Conservation (phyloP, 2,329 filamentous ascomycete genomes). For the Beauveria brongniartii region DNA sequence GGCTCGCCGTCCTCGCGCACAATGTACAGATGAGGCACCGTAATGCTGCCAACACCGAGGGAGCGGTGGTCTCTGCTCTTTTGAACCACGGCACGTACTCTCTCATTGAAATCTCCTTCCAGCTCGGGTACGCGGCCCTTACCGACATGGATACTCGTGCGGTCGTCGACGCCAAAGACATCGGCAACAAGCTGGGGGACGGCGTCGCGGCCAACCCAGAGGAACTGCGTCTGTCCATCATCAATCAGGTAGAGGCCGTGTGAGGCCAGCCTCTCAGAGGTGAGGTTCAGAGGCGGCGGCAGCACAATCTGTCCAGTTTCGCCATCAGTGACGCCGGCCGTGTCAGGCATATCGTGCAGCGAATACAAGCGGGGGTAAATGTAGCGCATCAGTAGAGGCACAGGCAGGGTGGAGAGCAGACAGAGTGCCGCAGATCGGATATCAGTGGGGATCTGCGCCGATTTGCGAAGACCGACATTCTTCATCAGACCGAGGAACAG, state of each 20-base stretch:
- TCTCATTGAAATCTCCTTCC: slow-evolving; percentile 94
- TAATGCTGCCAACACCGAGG: slow-evolving; percentile 85
- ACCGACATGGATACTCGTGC: slow-evolving; percentile 78
- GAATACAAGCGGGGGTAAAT: slow-evolving; percentile 83
- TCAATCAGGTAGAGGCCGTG: slow-evolving; percentile 96
- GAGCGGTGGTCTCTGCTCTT: slow-evolving; percentile 86
- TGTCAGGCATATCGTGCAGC: slow-evolving; percentile 92
- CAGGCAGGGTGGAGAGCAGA: slow-evolving; percentile 84
- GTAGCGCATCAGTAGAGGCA: slow-evolving; percentile 86
- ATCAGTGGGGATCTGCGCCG: slow-evolving; percentile 87
- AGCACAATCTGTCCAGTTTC: slow-evolving; percentile 84
- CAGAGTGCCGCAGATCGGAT: slow-evolving; percentile 88
- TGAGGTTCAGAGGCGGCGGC: slow-evolving; percentile 76
- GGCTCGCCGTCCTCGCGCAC: slow-evolving; percentile 95
- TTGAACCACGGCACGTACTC: slow-evolving; percentile 78
- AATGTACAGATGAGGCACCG: slow-evolving; percentile 86
- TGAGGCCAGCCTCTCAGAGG: slow-evolving; percentile 76
- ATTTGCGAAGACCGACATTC: slow-evolving; percentile 88
- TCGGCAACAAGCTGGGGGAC: slow-evolving; percentile 83
- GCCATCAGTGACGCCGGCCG: slow-evolving; percentile 75
- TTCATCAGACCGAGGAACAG: slow-evolving; percentile 94
- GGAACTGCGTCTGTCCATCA: slow-evolving; percentile 93
- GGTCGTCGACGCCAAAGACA: slow-evolving; percentile 83
- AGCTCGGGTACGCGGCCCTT: slow-evolving; percentile 81
- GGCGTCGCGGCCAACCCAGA: slow-evolving; percentile 91